Evolutionary conservation across 2,329 filamentous ascomycete species (phyloP).

Genomic region (Venturia nashicola): DNA sequence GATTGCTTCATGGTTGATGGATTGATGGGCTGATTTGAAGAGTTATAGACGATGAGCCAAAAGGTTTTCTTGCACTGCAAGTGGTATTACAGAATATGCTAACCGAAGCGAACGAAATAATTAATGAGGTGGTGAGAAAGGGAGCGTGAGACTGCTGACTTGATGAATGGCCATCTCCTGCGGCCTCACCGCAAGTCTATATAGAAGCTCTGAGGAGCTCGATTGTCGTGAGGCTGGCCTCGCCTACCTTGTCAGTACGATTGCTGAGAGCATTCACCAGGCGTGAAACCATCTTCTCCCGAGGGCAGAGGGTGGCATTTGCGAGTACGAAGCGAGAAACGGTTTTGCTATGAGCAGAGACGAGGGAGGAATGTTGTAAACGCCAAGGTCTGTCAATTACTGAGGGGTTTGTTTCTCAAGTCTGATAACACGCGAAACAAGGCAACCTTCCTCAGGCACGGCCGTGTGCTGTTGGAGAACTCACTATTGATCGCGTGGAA

Average conservation of each 20-base stretch:
- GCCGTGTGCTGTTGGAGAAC: not conserved
- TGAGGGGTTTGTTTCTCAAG: not conserved
- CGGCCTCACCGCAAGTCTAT: not conserved
- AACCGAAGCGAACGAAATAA: not conserved
- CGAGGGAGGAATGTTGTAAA: not conserved
- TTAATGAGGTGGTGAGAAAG: not conserved
- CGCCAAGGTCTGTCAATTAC: constrained; percentile 2
- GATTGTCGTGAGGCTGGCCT: not conserved
- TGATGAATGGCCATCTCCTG: not conserved
- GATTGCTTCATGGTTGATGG: not conserved
- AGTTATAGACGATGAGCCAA: not conserved
- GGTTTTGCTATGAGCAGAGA: not conserved
- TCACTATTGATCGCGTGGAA: not conserved
- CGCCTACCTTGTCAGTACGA: not conserved
- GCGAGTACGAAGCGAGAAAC: not conserved
- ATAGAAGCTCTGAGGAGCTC: not conserved
- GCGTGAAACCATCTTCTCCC: not conserved
- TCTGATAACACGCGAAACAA: not conserved
- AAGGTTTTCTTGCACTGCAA: not conserved
- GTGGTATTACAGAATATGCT: not conserved
- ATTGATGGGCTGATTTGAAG: not conserved
- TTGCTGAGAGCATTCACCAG: not conserved
- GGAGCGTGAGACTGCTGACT: not conserved
- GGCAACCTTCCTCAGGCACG: not conserved
- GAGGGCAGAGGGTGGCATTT: not conserved